These are phyloP conservation scores for Filobasidium wieringae DNA, from an alignment of 768 basidiomycete species.

Conservation along the genomic window DNA sequence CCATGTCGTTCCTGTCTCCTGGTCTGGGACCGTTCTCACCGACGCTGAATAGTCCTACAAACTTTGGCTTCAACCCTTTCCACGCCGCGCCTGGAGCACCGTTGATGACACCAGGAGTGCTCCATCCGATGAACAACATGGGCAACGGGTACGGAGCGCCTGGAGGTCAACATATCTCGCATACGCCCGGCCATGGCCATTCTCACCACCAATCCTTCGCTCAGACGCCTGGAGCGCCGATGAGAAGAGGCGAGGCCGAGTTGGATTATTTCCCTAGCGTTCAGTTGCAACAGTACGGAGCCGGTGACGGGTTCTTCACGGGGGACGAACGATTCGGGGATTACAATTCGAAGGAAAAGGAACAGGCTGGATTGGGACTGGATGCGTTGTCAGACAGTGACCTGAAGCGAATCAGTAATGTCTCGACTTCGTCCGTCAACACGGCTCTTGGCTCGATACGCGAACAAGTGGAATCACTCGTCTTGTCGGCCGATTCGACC, in stretches of 20 bases:
- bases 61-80: constrained; percentile 44
- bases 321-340: neutral
- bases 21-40: constrained; percentile 53
- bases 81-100: constrained; percentile 58
- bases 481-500: neutral
- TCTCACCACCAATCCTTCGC: neutral
- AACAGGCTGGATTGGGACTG: neutral
- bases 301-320: too few relatives aligned
- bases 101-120: constrained; percentile 14
- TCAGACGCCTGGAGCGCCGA: constrained; percentile 5
- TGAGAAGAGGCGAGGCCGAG: neutral
- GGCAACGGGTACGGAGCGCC: neutral
- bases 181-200: neutral
- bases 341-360: neutral
- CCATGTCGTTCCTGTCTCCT: constrained; percentile 38
- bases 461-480: neutral
- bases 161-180: neutral
- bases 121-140: neutral
- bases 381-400: neutral
- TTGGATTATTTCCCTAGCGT: constrained; percentile 14
- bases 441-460: neutral
- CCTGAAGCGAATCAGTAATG: neutral
- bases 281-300: neutral
- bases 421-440: neutral
- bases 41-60: constrained; percentile 44